phyloP scores from a whole-genome alignment of 163 green algal species.

The Volvox carteri region DNA sequence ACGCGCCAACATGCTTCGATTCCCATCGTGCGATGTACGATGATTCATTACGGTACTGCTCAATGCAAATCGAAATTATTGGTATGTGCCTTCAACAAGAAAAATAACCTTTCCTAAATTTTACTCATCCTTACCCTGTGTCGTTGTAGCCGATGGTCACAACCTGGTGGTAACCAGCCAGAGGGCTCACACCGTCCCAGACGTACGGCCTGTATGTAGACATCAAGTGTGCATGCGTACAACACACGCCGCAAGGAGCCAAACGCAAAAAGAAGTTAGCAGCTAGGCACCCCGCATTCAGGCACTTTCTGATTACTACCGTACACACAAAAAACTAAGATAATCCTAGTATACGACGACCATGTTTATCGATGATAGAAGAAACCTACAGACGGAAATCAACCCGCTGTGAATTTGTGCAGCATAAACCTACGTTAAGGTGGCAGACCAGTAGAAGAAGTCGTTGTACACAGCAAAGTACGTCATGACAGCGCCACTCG shows the following conservation, averaged over 20 bases:
- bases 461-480: slow-evolving; percentile 46
- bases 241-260: not conserved
- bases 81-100: too few relatives aligned
- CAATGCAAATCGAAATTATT: too few relatives aligned
- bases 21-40: too few relatives aligned
- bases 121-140: not conserved
- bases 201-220: slow-evolving; percentile 8
- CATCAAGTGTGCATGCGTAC: not conserved
- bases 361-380: not conserved
- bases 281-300: not conserved
- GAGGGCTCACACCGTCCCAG: not conserved
- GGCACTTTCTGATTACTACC: not conserved
- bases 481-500: not conserved
- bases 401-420: not conserved
- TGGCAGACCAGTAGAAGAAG: slow-evolving; percentile 4
- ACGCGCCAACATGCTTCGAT: too few relatives aligned
- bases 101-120: too few relatives aligned
- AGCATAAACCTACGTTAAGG: not conserved
- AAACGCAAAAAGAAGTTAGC: not conserved
- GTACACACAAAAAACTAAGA: too few relatives aligned
- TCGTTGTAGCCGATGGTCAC: slow-evolving; percentile 28
- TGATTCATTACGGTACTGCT: too few relatives aligned
- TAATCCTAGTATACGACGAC: not conserved
- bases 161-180: slow-evolving; percentile 39
- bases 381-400: not conserved